Evolutionary conservation across 2,329 filamentous ascomycete genomes (phyloP).

Genomic region (Botryosphaeria dothidea): DNA sequence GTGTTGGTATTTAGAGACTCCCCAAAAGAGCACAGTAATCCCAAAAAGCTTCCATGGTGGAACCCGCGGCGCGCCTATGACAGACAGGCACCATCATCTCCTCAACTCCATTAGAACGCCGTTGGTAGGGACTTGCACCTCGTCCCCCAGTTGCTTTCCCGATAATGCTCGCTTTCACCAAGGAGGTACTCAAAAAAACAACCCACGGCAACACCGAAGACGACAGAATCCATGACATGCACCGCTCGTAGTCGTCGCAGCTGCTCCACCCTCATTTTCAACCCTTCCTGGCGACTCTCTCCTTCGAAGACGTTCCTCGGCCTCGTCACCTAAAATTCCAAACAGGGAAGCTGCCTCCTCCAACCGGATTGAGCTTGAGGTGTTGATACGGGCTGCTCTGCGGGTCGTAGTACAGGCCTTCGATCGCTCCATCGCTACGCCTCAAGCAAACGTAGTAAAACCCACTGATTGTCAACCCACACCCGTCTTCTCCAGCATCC

Average conservation of each 20-base stretch:
- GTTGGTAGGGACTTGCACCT: neutral
- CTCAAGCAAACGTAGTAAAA: conserved; percentile 57
- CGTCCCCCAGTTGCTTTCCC: neutral
- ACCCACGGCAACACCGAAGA: neutral
- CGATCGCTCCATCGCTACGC: conserved; percentile 47
- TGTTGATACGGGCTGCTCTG: conserved; percentile 56
- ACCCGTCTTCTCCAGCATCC: conserved; percentile 28
- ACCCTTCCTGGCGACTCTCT: neutral
- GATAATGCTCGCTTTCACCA: neutral
- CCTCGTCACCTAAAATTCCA: conserved; percentile 48
- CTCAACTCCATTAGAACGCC: neutral
- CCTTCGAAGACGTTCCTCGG: conserved; percentile 50
- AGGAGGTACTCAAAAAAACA: neutral
- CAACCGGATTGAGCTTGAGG: conserved; percentile 44
- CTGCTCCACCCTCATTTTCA: too few relatives aligned
- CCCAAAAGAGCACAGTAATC: neutral
- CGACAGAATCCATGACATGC: neutral
- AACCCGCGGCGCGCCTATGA: too few relatives aligned
- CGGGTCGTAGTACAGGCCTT: conserved; percentile 59
- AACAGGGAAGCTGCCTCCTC: conserved; percentile 36
- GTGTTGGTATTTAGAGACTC: neutral
- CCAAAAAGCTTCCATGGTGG: too few relatives aligned
- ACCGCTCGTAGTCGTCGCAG: neutral
- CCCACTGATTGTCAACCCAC: conserved; percentile 54
- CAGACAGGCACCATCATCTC: neutral